A percentile compares a stretch with the other conserved stretches of the same genome.
Conservation (phyloP, 441 rosid species). For the Breynia disticha region DNA sequence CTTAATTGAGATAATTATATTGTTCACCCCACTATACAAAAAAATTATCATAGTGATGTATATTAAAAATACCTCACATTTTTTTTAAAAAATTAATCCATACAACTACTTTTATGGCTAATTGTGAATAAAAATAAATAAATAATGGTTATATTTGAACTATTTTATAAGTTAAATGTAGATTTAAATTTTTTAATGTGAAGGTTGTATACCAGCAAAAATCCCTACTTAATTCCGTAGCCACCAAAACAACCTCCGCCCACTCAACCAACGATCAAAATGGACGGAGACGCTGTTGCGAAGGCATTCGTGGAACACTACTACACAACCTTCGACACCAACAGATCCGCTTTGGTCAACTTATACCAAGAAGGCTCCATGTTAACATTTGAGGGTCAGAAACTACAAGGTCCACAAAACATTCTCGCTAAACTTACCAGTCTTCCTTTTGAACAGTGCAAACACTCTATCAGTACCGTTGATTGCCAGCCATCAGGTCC, state of each 20-base stretch:
- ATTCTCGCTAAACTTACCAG: slow-evolving; percentile 70
- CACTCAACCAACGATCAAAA: slow-evolving; percentile 10
- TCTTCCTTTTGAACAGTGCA: slow-evolving; percentile 92
- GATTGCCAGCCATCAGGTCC: slow-evolving; percentile 97
- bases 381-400: slow-evolving; percentile 80
- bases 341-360: slow-evolving; percentile 43
- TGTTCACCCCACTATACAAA: too few species aligned
- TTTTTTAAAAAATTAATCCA: too few species aligned
- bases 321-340: slow-evolving; percentile 62
- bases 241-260: too few species aligned
- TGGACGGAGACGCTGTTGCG: slow-evolving; percentile 68
- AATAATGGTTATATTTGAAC: too few species aligned
- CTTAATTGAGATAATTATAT: too few species aligned
- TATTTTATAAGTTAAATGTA: too few species aligned
- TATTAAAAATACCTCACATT: too few species aligned
- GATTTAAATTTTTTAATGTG: neutral
- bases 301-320: slow-evolving; percentile 83
- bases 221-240: neutral
- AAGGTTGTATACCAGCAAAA: too few species aligned
- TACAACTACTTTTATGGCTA: too few species aligned
- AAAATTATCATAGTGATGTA: too few species aligned
- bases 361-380: slow-evolving; percentile 66
- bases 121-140: too few species aligned
- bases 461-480: slow-evolving; percentile 72
- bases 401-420: slow-evolving; percentile 58